Conservation (phyloP, 495 filamentous ascomycete species). For the Hypoxylon perforatum region DNA sequence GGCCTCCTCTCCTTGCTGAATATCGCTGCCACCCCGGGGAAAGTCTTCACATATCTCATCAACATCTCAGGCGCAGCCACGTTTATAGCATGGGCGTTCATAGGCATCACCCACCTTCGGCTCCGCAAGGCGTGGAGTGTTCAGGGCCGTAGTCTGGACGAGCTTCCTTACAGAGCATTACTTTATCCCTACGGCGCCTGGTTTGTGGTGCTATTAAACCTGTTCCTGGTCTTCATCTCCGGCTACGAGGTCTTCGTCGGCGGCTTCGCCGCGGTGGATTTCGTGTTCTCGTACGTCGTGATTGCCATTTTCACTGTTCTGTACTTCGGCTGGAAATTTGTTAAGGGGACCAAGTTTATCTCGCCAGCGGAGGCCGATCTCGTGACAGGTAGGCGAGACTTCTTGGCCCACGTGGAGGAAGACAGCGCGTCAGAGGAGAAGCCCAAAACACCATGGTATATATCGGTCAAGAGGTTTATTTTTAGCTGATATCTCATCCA, state of each 20-base stretch:
- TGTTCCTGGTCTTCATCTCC: conserved; percentile 61
- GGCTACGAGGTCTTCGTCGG: conserved; percentile 55
- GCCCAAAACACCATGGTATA: conserved; percentile 30
- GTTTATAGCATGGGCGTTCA: conserved; percentile 72
- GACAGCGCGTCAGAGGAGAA: conserved; percentile 11
- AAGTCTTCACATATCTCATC: conserved; percentile 66
- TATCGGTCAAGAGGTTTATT: conserved; percentile 35
- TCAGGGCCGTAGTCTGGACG: conserved; percentile 62
- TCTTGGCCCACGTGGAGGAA: background rate
- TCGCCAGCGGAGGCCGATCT: conserved; percentile 65
- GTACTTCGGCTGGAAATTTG: conserved; percentile 65
- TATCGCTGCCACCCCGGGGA: conserved; percentile 64
- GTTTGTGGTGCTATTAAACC: conserved; percentile 63
- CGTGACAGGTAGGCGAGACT: conserved; percentile 62
- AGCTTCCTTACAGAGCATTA: conserved; percentile 67
- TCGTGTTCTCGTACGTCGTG: conserved; percentile 62
- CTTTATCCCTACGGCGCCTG: conserved; percentile 73
- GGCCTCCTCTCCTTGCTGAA: conserved; percentile 67
- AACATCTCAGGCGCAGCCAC: conserved; percentile 66
- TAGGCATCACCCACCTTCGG: conserved; percentile 62
- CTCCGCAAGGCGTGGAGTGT: conserved; percentile 72
- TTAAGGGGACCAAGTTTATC: conserved; percentile 59
- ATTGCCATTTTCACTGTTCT: conserved; percentile 66
- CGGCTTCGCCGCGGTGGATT: conserved; percentile 63
- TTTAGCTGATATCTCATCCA: conserved; percentile 8